Percentiles rank a stretch among this genome's conserved stretches.
These are phyloP conservation scores for Calonectria fujianensis DNA, from an alignment of 2,329 filamentous ascomycete species.

Conservation along the genomic window DNA sequence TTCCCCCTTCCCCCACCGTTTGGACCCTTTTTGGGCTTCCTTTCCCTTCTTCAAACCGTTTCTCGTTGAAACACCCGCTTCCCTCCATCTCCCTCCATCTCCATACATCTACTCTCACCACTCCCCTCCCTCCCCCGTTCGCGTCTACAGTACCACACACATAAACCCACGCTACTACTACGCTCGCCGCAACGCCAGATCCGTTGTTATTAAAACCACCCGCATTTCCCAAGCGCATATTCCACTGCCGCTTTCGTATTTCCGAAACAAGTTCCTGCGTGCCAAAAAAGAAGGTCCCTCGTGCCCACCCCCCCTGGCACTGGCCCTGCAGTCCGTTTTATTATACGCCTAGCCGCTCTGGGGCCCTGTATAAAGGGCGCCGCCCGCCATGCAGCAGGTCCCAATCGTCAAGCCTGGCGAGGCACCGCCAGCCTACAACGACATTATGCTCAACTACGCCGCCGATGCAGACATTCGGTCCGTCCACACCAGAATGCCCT, in stretches of 20 bases:
- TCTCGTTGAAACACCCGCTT: conserved; percentile 21
- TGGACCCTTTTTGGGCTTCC: conserved; percentile 14
- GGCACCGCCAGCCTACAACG: conserved; percentile 54
- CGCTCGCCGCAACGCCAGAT: background rate
- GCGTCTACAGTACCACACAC: conserved; percentile 1
- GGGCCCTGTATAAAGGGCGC: conserved; percentile 16
- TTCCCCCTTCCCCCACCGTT: background rate
- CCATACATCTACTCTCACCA: too few species aligned
- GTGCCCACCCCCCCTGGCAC: background rate
- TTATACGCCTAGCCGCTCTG: background rate
- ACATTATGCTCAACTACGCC: conserved; percentile 51
- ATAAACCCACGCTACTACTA: background rate
- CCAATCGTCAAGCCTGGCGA: conserved; percentile 51
- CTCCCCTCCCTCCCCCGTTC: background rate
- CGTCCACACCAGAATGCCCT: conserved; percentile 56
- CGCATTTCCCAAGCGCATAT: background rate
- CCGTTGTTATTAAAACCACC: background rate
- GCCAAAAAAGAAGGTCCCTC: background rate
- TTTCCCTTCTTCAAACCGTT: background rate
- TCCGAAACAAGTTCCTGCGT: conserved; percentile 15
- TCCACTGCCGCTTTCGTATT: background rate
- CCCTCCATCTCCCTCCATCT: too few species aligned
- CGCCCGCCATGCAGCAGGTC: conserved; percentile 39
- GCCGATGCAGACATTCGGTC: conserved; percentile 47
- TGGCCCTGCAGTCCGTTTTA: background rate